phyloP scores from a whole-genome alignment of 352 stramenopile species.

The Globisporangium spinosum region DNA sequence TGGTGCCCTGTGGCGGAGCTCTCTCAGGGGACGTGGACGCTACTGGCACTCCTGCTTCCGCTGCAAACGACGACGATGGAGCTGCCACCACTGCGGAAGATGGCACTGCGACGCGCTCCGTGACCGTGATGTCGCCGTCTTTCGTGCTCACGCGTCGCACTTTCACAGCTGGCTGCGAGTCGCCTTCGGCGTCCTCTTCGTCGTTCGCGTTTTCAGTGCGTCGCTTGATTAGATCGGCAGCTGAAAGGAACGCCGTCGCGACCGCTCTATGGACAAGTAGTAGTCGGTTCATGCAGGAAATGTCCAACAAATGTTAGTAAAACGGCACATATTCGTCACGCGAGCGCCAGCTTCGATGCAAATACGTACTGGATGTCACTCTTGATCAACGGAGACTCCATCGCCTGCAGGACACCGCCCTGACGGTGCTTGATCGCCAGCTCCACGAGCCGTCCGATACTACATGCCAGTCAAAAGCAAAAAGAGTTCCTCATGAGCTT shows the following conservation, averaged over 20 bases:
- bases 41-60: not conserved
- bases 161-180: conserved; percentile 2
- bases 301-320: not conserved
- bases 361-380: conserved; percentile 58
- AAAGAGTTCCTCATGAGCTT: not conserved
- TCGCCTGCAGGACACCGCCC: conserved; percentile 44
- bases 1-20: not conserved
- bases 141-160: conserved; percentile 17
- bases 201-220: not conserved
- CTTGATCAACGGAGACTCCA: conserved; percentile 50
- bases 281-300: not conserved
- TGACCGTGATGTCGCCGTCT: conserved; percentile 13
- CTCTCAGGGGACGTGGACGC: not conserved
- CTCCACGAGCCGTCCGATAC: conserved; percentile 78
- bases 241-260: conserved; percentile 4
- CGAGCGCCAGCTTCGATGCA: not conserved
- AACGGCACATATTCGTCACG: not conserved
- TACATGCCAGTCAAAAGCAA: conserved; percentile 16
- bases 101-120: conserved; percentile 6
- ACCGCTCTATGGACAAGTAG: conserved; percentile 7
- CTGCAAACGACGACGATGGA: not conserved
- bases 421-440: conserved; percentile 74
- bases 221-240: not conserved
- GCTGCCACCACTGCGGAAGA: not conserved
- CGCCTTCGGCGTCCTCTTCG: not conserved